These are phyloP conservation scores for Luffa acutangula DNA, from an alignment of 306 rosid species.

Conservation along the genomic window DNA sequence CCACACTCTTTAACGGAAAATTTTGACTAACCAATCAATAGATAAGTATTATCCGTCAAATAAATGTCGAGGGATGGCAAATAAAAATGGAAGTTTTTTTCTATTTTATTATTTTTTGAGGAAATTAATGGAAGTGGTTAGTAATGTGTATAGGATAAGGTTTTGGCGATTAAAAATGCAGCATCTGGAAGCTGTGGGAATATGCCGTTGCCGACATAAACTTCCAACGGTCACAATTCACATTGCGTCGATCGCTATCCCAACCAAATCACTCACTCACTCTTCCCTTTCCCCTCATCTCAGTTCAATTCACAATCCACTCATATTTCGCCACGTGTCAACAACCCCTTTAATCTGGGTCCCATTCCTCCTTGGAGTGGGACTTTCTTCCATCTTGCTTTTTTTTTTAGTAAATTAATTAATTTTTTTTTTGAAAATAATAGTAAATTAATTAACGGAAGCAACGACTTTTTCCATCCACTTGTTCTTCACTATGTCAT, in stretches of 20 bases:
- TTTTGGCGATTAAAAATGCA: not conserved
- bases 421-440: no score
- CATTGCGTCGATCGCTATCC: not conserved
- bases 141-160: not conserved
- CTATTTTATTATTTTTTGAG: no score
- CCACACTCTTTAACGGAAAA: no score
- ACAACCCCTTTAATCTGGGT: not conserved
- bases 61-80: no score
- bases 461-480: not conserved
- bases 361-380: not conserved
- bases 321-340: not conserved
- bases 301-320: not conserved
- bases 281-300: not conserved
- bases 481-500: not conserved
- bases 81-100: not conserved
- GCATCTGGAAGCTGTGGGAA: not conserved
- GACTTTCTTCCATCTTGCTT: not conserved
- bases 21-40: no score
- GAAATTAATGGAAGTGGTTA: not conserved
- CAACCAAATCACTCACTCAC: not conserved
- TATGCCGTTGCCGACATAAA: constrained; percentile 8
- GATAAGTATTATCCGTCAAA: no score
- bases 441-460: not conserved
- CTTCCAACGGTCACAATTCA: not conserved
- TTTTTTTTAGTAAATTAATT: not conserved